These are phyloP conservation scores for Pyronema omphalodes DNA, from an alignment of 495 filamentous ascomycete genomes.

Conservation along the genomic window DNA sequence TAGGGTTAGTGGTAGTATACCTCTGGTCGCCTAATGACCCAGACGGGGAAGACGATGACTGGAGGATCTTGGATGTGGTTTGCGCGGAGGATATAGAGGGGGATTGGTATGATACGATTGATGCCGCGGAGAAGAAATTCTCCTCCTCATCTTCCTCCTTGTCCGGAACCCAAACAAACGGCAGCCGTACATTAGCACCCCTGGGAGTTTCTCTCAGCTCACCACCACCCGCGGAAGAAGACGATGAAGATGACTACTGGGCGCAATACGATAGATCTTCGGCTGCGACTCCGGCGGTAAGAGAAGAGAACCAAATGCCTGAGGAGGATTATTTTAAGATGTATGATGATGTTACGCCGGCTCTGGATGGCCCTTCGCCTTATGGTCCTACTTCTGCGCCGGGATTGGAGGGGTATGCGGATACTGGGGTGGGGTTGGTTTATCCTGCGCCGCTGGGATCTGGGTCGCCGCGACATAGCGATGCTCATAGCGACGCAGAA, in stretches of 20 bases:
- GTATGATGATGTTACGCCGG: constrained; percentile 75
- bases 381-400: no score
- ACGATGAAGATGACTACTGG: constrained; percentile 92
- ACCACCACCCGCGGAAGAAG: constrained; percentile 33
- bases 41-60: constrained; percentile 49
- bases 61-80: constrained; percentile 67
- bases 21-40: constrained; percentile 53
- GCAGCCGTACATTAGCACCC: not conserved
- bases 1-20: constrained; percentile 33
- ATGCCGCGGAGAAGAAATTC: constrained; percentile 25
- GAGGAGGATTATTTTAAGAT: constrained; percentile 73
- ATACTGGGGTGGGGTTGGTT: no score
- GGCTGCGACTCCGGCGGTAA: constrained; percentile 47
- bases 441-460: no score
- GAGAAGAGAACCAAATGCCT: constrained; percentile 20
- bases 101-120: constrained; percentile 14
- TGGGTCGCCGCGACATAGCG: no score
- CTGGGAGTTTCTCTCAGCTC: not conserved
- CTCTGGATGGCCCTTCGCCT: constrained; percentile 41
- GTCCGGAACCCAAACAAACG: not conserved
- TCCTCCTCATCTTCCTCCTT: constrained; percentile 14
- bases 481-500: no score
- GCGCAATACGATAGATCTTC: constrained; percentile 79
- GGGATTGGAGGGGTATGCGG: no score
- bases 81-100: constrained; percentile 7